Evolutionary conservation across 2,329 filamentous ascomycete genomes (phyloP).

Genomic region (Fusarium sp.): DNA sequence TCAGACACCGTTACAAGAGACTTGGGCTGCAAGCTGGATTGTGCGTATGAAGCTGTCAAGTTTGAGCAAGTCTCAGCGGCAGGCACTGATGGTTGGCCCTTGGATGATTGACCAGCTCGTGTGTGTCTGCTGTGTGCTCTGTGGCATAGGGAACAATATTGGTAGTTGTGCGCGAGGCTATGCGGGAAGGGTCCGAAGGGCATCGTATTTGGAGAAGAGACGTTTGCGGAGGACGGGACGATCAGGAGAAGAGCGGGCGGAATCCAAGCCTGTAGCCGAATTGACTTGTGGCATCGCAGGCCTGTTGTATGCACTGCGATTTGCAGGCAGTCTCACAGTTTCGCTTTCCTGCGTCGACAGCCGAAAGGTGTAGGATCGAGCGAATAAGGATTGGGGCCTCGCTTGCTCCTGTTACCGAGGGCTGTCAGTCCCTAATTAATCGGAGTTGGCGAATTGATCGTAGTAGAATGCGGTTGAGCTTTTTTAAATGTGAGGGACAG

Average conservation of each 20-base stretch:
- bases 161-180: background rate
- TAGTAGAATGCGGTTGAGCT: background rate
- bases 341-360: conserved; percentile 1
- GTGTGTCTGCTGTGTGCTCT: rapidly evolving
- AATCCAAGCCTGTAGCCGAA: background rate
- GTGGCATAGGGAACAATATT: rapidly evolving
- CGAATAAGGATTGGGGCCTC: conserved; percentile 32
- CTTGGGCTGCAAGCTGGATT: background rate
- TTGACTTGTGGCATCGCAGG: conserved; percentile 20
- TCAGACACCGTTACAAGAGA: background rate
- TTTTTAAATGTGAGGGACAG: rapidly evolving
- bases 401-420: conserved; percentile 47
- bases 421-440: background rate
- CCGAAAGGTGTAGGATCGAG: conserved; percentile 46
- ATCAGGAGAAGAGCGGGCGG: background rate
- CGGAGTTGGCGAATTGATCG: background rate
- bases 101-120: rapidly evolving
- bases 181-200: background rate
- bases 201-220: background rate
- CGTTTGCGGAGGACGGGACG: rapidly evolving
- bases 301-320: conserved; percentile 38
- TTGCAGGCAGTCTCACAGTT: background rate
- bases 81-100: rapidly evolving
- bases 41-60: rapidly evolving
- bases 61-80: rapidly evolving